Evolutionary conservation across 2,329 filamentous ascomycete species (phyloP).

Genomic region (Tolypocladium nubicola): DNA sequence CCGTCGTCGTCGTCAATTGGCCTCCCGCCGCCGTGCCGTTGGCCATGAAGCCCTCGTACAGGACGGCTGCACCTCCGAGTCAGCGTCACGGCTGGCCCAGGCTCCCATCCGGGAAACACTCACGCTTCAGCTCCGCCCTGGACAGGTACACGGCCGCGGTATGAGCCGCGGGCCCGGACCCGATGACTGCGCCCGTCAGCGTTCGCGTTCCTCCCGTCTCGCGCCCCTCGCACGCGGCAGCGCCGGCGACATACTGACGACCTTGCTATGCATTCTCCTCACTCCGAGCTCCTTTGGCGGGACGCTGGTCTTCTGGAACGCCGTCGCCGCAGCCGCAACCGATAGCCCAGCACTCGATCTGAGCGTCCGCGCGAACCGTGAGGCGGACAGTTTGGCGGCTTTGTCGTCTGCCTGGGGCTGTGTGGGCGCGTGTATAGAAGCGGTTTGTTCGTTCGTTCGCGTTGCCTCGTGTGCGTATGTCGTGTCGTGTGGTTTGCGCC

Average conservation of each 20-base stretch:
- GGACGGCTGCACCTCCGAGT: conserved; percentile 45
- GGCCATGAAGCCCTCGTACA: conserved; percentile 97
- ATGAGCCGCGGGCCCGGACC: conserved; percentile 94
- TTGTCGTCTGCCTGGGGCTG: not conserved
- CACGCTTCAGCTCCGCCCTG: conserved; percentile 82
- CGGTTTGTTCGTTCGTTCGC: not conserved
- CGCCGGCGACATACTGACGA: conserved; percentile 59
- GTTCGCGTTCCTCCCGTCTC: not conserved
- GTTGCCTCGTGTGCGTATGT: not conserved
- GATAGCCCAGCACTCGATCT: conserved; percentile 66
- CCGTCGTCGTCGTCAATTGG: conserved; percentile 95
- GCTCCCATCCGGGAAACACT: conserved; percentile 11
- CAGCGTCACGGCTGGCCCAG: not conserved
- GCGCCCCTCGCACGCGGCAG: not conserved
- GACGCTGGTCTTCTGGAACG: conserved; percentile 40
- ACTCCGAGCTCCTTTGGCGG: conserved; percentile 23
- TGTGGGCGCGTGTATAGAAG: not conserved
- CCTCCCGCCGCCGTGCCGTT: conserved; percentile 94
- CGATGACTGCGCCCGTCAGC: conserved; percentile 47
- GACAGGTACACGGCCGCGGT: conserved; percentile 95
- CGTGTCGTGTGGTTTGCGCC: not conserved
- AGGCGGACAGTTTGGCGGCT: conserved; percentile 85
- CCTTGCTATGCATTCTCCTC: conserved; percentile 79
- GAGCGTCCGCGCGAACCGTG: conserved; percentile 64
- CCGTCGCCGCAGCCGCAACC: conserved; percentile 56